Evolutionary conservation across 345 rosid genomes (phyloP).

Genomic region (Citrus mangshanensis): DNA sequence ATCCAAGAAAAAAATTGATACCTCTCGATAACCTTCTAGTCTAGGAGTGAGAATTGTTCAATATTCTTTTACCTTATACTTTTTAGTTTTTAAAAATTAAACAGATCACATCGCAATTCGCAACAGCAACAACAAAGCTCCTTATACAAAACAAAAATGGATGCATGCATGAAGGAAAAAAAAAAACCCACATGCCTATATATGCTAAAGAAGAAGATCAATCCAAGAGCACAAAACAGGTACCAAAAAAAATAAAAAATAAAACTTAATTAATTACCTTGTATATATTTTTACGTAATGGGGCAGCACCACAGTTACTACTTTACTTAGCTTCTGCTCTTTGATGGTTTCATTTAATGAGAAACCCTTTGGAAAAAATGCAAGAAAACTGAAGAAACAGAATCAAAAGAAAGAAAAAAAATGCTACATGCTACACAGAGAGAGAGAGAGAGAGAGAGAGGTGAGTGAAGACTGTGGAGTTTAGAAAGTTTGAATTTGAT

Average conservation of each 20-base stretch:
- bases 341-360: background rate
- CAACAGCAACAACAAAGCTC: background rate
- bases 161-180: background rate
- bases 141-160: background rate
- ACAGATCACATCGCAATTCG: background rate
- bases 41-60: background rate
- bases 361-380: background rate
- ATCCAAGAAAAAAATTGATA: background rate
- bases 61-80: background rate
- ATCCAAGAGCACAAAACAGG: background rate
- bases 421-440: background rate
- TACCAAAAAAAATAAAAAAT: background rate
- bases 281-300: background rate
- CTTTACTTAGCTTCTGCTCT: constrained; percentile 11
- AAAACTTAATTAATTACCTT: constrained; percentile 18
- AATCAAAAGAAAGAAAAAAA: background rate
- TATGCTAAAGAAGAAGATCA: background rate
- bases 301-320: background rate
- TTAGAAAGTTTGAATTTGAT: constrained; percentile 33
- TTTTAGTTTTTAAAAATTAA: background rate
- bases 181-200: background rate
- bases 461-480: background rate
- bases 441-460: constrained; percentile 14
- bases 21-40: background rate
- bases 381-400: background rate